Conservation (phyloP, 2,329 filamentous ascomycete genomes). For the Truncatella angustata region DNA sequence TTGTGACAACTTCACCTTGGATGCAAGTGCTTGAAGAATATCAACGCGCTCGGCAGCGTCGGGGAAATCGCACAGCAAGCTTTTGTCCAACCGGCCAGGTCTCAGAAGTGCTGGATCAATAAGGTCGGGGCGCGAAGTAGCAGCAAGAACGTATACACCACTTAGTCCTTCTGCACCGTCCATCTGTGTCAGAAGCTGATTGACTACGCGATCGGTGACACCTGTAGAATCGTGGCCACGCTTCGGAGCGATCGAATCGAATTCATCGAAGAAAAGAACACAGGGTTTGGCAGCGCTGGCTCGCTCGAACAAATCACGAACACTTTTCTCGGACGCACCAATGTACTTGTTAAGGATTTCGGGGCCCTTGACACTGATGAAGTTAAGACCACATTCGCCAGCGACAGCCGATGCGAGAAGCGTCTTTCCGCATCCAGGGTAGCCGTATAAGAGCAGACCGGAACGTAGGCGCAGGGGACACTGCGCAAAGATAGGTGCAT, state of each 20-base stretch:
- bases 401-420: slow-evolving; percentile 95
- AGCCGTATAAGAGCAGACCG: slow-evolving; percentile 89
- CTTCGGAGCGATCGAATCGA: slow-evolving; percentile 96
- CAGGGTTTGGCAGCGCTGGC: slow-evolving; percentile 89
- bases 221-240: slow-evolving; percentile 95
- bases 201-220: slow-evolving; percentile 97
- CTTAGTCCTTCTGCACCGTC: slow-evolving; percentile 93
- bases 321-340: slow-evolving; percentile 92
- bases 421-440: slow-evolving; percentile 94
- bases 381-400: slow-evolving; percentile 95
- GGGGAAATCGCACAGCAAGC: slow-evolving; percentile 86
- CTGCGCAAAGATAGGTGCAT: slow-evolving; percentile 94
- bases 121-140: slow-evolving; percentile 87
- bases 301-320: slow-evolving; percentile 91
- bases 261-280: slow-evolving; percentile 97
- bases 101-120: slow-evolving; percentile 92
- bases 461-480: slow-evolving; percentile 94
- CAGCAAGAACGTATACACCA: slow-evolving; percentile 94
- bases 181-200: slow-evolving; percentile 98
- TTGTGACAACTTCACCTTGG: slow-evolving; percentile 71
- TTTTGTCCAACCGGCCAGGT: slow-evolving; percentile 91
- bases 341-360: slow-evolving; percentile 99
- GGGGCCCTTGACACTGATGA: slow-evolving; percentile 96
- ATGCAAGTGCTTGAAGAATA: slow-evolving; percentile 80
- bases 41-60: slow-evolving; percentile 77